A percentile compares a stretch with the other conserved stretches of the same genome.
phyloP scores from a whole-genome alignment of 306 rosid genomes.

The Glycine tomentella region DNA sequence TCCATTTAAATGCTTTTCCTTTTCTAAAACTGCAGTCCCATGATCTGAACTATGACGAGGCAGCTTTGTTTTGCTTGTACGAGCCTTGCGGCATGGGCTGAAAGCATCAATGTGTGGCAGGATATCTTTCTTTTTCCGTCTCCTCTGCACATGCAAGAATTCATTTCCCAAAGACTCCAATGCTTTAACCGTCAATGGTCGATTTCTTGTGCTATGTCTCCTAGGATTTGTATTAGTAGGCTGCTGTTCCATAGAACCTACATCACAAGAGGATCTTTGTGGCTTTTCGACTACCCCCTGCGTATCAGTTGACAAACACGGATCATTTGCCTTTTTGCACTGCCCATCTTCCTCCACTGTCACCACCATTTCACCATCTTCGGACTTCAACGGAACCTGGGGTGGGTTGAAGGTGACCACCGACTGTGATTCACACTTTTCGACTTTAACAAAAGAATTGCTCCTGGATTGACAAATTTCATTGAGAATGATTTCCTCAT shows the following conservation, averaged over 20 bases:
- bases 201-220: slow-evolving; percentile 70
- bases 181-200: slow-evolving; percentile 71
- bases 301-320: neutral
- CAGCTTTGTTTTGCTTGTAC: slow-evolving; percentile 52
- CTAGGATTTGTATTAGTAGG: slow-evolving; percentile 10
- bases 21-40: slow-evolving; percentile 33
- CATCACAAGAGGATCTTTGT: slow-evolving; percentile 23
- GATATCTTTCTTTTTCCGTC: slow-evolving; percentile 47
- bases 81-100: slow-evolving; percentile 60
- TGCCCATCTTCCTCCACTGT: slow-evolving; percentile 40
- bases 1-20: slow-evolving; percentile 57
- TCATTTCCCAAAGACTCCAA: slow-evolving; percentile 75
- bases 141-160: slow-evolving; percentile 53
- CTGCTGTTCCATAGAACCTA: slow-evolving; percentile 18
- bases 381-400: slow-evolving; percentile 41
- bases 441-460: slow-evolving; percentile 46
- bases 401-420: slow-evolving; percentile 40
- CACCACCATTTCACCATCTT: slow-evolving; percentile 32
- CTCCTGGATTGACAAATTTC: slow-evolving; percentile 33
- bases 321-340: slow-evolving; percentile 32
- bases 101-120: slow-evolving; percentile 45
- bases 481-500: slow-evolving; percentile 21
- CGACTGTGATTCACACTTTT: slow-evolving; percentile 50
- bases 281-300: slow-evolving; percentile 47
- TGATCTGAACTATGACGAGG: slow-evolving; percentile 45